Evolutionary conservation across 495 filamentous ascomycete species (phyloP).

Genomic region (Aeminium ludgeri): DNA sequence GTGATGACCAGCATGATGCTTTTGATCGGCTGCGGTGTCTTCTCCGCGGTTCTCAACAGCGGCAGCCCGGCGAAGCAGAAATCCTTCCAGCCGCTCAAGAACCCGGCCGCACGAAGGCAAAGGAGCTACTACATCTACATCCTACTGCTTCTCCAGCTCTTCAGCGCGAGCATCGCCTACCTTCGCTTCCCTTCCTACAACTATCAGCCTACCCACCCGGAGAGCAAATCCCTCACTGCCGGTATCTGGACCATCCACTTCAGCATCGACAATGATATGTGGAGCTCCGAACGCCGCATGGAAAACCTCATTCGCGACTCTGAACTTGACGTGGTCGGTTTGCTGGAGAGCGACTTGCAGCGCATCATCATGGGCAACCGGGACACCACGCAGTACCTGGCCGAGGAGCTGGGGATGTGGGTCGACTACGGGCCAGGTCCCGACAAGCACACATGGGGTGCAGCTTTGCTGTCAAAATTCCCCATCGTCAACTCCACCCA

Average conservation of each 20-base stretch:
- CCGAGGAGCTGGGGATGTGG: slow-evolving; percentile 95
- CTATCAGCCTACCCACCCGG: slow-evolving; percentile 74
- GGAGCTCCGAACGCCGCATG: slow-evolving; percentile 88
- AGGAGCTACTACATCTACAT: slow-evolving; percentile 61
- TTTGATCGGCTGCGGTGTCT: slow-evolving; percentile 70
- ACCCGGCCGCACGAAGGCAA: slow-evolving; percentile 36
- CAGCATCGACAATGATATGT: slow-evolving; percentile 97
- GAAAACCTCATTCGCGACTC: slow-evolving; percentile 81
- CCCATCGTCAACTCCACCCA: slow-evolving; percentile 95
- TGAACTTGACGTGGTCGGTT: slow-evolving; percentile 85
- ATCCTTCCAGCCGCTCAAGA: slow-evolving; percentile 33
- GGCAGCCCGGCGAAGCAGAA: slow-evolving; percentile 11
- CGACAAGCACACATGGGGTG: slow-evolving; percentile 98
- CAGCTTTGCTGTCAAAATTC: slow-evolving; percentile 87
- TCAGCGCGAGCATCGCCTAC: slow-evolving; percentile 67
- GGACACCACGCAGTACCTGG: slow-evolving; percentile 87
- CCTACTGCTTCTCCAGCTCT: slow-evolving; percentile 53
- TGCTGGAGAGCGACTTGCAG: slow-evolving; percentile 86
- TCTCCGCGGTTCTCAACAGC: slow-evolving; percentile 43
- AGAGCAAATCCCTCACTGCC: slow-evolving; percentile 71
- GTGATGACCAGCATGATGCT: slow-evolving; percentile 78
- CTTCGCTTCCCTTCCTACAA: slow-evolving; percentile 89
- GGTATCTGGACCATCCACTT: slow-evolving; percentile 99
- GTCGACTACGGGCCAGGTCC: slow-evolving; percentile 94
- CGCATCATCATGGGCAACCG: slow-evolving; percentile 99